Evolutionary conservation across 192 early-diverging fungal genomes (phyloP).

Genomic region (Coemansia sp.): DNA sequence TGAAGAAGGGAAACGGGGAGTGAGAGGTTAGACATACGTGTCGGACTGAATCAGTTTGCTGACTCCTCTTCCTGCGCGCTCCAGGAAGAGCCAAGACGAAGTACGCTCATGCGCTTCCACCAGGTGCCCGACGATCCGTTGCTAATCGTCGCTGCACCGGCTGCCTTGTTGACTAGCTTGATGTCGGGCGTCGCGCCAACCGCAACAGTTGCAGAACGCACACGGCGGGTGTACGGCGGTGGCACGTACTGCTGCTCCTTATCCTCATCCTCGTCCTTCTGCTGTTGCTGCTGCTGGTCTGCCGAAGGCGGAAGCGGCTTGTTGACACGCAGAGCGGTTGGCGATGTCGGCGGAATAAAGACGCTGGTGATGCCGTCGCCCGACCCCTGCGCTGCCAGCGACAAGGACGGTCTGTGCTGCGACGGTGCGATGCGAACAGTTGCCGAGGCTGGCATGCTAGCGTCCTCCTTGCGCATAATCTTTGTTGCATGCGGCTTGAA

Average conservation of each 20-base stretch:
- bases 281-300: neutral
- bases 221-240: slow-evolving; percentile 32
- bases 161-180: slow-evolving; percentile 1
- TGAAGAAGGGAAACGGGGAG: too few relatives aligned
- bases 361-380: slow-evolving; percentile 55
- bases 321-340: slow-evolving; percentile 14
- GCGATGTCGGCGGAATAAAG: slow-evolving; percentile 47
- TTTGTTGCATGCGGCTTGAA: neutral
- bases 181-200: slow-evolving; percentile 20
- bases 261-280: neutral
- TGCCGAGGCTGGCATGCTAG: neutral
- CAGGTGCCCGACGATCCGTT: slow-evolving; percentile 29
- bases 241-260: slow-evolving; percentile 14
- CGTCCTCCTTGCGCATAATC: slow-evolving; percentile 19
- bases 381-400: slow-evolving; percentile 27
- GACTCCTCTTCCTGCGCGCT: slow-evolving; percentile 17
- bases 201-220: slow-evolving; percentile 44
- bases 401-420: slow-evolving; percentile 12
- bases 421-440: slow-evolving; percentile 6
- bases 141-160: slow-evolving; percentile 22
- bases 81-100: slow-evolving; percentile 25
- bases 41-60: neutral
- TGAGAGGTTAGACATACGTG: too few relatives aligned
- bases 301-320: neutral
- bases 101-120: slow-evolving; percentile 55